Percentiles rank a stretch among this genome's conserved stretches.
Evolutionary conservation across 306 rosid species (phyloP).

Genomic region (Casuarina glauca): DNA sequence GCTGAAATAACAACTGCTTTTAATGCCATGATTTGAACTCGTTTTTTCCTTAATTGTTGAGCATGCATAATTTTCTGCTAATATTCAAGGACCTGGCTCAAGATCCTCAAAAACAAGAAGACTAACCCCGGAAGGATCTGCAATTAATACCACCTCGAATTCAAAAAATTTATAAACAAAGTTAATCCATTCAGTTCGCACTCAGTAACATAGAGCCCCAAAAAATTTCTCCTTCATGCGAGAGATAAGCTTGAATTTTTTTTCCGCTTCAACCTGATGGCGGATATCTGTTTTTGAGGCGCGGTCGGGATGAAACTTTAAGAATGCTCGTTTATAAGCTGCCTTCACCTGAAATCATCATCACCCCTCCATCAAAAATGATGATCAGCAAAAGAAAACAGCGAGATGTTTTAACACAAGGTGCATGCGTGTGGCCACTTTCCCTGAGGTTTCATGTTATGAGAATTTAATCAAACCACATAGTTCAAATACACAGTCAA

Average conservation of each 20-base stretch:
- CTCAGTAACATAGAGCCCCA: slow-evolving; percentile 36
- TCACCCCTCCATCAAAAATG: slow-evolving; percentile 7
- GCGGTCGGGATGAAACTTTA: slow-evolving; percentile 87
- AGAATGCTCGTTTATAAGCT: slow-evolving; percentile 76
- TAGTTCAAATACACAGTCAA: not conserved
- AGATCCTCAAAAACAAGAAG: too few species aligned
- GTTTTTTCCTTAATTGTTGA: too few species aligned
- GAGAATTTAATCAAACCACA: not conserved
- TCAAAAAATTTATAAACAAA: not conserved
- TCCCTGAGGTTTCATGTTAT: not conserved
- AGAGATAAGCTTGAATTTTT: slow-evolving; percentile 80
- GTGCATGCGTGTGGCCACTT: not conserved
- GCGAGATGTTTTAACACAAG: not conserved
- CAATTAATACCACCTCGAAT: slow-evolving; percentile 3
- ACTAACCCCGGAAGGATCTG: not conserved
- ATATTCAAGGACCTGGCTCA: too few species aligned
- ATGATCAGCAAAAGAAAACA: not conserved
- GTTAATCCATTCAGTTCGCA: slow-evolving; percentile 8
- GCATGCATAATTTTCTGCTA: too few species aligned
- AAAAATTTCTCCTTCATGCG: slow-evolving; percentile 72
- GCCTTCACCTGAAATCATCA: slow-evolving; percentile 67
- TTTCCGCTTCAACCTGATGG: slow-evolving; percentile 86
- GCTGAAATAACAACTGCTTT: too few species aligned
- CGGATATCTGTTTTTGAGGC: slow-evolving; percentile 72
- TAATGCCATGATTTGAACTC: too few species aligned